Base-by-base conservation (phyloP, 345 rosid species). In the Leavenworthia alabamica region DNA sequence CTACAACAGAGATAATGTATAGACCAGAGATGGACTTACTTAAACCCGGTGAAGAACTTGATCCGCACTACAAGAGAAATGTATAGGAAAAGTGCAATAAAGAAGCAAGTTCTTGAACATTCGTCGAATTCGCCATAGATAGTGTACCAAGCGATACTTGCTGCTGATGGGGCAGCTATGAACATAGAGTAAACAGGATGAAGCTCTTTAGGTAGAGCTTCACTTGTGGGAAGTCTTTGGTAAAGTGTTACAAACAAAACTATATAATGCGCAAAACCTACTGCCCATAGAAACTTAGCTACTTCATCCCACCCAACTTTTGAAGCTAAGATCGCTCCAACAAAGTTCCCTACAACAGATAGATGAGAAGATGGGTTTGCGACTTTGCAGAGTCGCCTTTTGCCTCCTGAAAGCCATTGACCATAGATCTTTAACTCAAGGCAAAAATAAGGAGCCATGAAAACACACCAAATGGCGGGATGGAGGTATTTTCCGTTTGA, bases 131-230 rank as follows among this genome's bases (percentile, higher is more conserved):
- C 89, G 2, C 79, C 78, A 47, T 89, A 92, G n/a, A 89, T 92
- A 5, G 83, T 73, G 58, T 81, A 79, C 98, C 98, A 89, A 28
- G 96, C 90, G 7, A 92, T 79, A 68, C 98, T 89, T 23, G 98
- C 93, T 7, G 96, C 95, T 0, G 98, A 86, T 0, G 98, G 98
- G 3, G 98, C 96, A 23, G 98, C 98, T 17, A 92, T 92, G 77
- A 92, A 92, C 98, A 92, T 89, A 11, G 96, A 92, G 72, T 85
- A 92, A 15, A 86, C 98, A 20, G 93, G 98, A 62, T 92, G 98
- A 8, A 92, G 78, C 78, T 92, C 96, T 63, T 92, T 92, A 5
- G 97, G 96, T 70, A 92, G 70, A 5, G 96, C 85, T 71, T 92
- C 99, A 59, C 89, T 89, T 0, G 97, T 92, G 3, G 97, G 98